Percentiles rank a stretch among this genome's conserved stretches.
Evolutionary conservation across 345 rosid species (phyloP).

Genomic region (Psidium friedrichsthalianum): DNA sequence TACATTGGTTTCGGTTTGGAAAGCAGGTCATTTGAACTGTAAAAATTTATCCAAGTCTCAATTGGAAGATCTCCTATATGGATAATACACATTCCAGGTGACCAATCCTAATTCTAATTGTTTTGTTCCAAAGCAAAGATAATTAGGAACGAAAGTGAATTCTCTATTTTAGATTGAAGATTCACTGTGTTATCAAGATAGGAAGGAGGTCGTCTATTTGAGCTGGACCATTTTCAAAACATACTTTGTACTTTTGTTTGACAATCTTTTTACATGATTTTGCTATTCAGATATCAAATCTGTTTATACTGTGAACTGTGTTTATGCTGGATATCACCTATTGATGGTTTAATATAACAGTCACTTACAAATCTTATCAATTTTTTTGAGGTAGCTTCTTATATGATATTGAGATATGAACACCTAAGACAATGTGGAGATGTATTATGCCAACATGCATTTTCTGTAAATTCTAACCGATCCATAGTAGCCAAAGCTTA

Average conservation of each 20-base stretch:
- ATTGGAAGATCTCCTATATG: no score
- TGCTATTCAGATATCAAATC: not conserved
- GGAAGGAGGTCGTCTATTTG: not conserved
- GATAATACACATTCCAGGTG: no score
- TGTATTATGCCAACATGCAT: not conserved
- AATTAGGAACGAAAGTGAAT: no score
- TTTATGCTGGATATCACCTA: not conserved
- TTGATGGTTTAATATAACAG: not conserved
- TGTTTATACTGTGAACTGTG: not conserved
- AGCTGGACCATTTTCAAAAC: not conserved
- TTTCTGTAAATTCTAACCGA: not conserved
- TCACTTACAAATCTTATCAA: not conserved
- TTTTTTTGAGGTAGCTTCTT: not conserved
- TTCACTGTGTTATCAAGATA: not conserved
- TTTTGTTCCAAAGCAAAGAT: no score
- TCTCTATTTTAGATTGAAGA: not conserved
- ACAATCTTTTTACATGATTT: not conserved
- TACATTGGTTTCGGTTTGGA: not conserved
- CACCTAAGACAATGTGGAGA: not conserved
- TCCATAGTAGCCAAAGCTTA: not conserved
- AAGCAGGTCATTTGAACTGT: not conserved
- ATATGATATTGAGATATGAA: not conserved
- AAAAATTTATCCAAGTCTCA: not conserved
- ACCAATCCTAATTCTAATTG: no score
- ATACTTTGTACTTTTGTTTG: not conserved